Conservation (phyloP, 164 flowering plant genomes). For the Platanus orientalis region DNA sequence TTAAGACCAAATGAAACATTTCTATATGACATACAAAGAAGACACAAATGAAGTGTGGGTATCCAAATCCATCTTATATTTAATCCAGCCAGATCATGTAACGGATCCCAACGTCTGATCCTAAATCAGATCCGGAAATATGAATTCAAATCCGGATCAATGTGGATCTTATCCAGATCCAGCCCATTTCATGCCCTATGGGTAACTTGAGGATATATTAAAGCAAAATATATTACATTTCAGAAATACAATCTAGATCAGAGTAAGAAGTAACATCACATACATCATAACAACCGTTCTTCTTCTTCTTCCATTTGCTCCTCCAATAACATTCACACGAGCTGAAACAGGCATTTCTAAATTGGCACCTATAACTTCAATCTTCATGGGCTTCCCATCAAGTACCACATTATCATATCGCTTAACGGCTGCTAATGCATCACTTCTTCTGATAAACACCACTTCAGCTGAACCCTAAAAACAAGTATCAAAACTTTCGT, state of each 20-base stretch:
- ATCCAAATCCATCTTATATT: too few relatives aligned
- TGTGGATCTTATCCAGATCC: too few relatives aligned
- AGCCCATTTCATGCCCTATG: too few relatives aligned
- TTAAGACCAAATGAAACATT: too few relatives aligned
- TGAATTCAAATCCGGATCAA: too few relatives aligned
- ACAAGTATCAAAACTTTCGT: conserved; percentile 7
- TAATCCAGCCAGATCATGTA: too few relatives aligned
- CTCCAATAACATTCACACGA: conserved; percentile 69
- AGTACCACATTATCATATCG: conserved; percentile 95
- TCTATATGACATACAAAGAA: too few relatives aligned
- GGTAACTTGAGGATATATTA: too few relatives aligned
- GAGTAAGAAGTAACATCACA: conserved; percentile 15
- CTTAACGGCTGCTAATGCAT: conserved; percentile 83
- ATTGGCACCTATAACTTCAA: conserved; percentile 89
- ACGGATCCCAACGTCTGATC: too few relatives aligned
- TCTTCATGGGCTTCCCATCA: conserved; percentile 99
- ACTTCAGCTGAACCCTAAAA: conserved; percentile 89
- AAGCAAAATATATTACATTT: neutral
- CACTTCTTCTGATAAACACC: conserved; percentile 58
- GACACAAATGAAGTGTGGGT: too few relatives aligned
- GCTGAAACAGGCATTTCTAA: conserved; percentile 44
- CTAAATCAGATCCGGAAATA: too few relatives aligned
- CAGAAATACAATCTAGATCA: neutral
- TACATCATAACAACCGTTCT: conserved; percentile 79
- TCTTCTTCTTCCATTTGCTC: conserved; percentile 53